Conservation (phyloP, 768 basidiomycete genomes). For the Mycena epipterygia region DNA sequence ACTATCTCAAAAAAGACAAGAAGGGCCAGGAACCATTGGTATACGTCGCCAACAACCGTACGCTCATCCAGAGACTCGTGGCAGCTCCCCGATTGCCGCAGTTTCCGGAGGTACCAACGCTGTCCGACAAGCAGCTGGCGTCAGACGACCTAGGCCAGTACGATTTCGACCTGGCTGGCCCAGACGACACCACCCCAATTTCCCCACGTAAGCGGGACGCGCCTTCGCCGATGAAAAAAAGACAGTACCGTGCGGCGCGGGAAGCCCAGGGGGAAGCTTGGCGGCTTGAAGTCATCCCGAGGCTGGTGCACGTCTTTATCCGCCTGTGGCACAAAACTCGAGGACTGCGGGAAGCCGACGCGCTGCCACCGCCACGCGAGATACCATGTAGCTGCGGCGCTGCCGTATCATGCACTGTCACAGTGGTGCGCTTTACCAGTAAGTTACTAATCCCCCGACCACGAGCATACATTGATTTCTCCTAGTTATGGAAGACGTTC, state of each 20-base stretch:
- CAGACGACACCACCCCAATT: not conserved
- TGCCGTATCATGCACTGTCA: too few relatives aligned
- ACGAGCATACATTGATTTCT: too few relatives aligned
- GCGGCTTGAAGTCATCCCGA: not conserved
- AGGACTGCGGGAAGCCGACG: not conserved
- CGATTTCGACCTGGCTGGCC: not conserved
- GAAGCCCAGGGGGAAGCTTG: not conserved
- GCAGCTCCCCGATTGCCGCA: not conserved
- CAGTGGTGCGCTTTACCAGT: too few relatives aligned
- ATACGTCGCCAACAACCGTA: not conserved
- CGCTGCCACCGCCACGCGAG: too few relatives aligned
- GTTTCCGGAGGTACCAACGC: not conserved
- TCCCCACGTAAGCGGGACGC: not conserved
- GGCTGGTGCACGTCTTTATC: not conserved
- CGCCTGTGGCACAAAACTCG: not conserved
- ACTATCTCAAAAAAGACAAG: not conserved
- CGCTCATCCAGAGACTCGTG: not conserved
- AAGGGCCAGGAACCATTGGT: not conserved
- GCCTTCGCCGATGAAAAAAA: not conserved
- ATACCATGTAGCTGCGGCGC: too few relatives aligned
- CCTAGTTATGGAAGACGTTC: not conserved
- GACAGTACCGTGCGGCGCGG: not conserved
- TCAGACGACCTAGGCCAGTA: not conserved
- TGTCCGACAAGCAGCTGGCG: not conserved
- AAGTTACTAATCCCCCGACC: too few relatives aligned